These are phyloP conservation scores for Dendrobium nobile DNA, from an alignment of 106 monocot genomes.

Conservation along the genomic window DNA sequence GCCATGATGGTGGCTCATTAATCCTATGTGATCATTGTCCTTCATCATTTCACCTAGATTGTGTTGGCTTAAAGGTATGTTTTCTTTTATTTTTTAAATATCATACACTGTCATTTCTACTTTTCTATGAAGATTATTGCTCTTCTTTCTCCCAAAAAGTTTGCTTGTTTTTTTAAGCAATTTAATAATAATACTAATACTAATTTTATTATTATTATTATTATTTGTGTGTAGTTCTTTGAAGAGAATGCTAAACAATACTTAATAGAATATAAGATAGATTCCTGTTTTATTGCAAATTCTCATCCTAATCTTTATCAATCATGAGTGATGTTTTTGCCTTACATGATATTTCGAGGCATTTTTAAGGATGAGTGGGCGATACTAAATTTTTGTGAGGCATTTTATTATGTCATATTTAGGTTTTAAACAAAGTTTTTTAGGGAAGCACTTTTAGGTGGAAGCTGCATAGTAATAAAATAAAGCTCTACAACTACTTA, in stretches of 20 bases:
- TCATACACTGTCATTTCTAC: background rate
- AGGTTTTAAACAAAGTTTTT: background rate
- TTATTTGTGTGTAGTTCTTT: background rate
- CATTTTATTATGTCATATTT: background rate
- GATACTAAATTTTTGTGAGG: background rate
- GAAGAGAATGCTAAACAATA: background rate
- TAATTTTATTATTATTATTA: background rate
- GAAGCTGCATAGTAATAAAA: background rate
- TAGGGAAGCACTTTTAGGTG: background rate
- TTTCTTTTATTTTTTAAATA: background rate
- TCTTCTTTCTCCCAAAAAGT: background rate
- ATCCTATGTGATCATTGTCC: slow-evolving; percentile 68
- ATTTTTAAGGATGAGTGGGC: background rate
- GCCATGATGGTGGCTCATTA: slow-evolving; percentile 62
- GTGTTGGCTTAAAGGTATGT: slow-evolving; percentile 54
- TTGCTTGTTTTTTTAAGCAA: background rate
- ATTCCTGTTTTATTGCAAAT: background rate
- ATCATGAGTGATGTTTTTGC: background rate
- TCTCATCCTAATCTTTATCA: background rate
- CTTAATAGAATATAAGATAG: background rate
- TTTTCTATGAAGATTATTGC: background rate
- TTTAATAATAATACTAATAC: no score
- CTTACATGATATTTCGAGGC: no score
- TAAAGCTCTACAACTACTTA: background rate
- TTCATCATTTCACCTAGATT: slow-evolving; percentile 51